Base-by-base conservation (phyloP, 139 green algal species). In the Zygnema cylindricum region DNA sequence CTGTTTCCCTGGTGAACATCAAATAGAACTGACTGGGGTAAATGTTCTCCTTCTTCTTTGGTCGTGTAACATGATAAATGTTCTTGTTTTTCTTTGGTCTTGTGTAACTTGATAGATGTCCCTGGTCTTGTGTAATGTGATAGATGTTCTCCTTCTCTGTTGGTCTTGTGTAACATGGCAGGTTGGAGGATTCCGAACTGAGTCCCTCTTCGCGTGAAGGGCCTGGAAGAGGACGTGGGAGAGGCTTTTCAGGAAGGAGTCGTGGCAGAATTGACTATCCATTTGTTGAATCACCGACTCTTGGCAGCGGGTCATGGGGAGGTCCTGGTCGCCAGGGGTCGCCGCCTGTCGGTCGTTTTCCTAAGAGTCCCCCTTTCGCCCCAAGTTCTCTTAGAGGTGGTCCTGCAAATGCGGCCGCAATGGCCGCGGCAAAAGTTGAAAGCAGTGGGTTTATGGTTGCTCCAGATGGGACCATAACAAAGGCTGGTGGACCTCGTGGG, bases 341-440 rank as follows among this genome's bases (percentile, higher is more conserved):
- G 16, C 49, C 7, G 16, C 16, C 49, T 25, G 16, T 63, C 16
- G 49, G 49, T 63, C 49, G 49, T 25, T 63, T 63, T 63, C 49
- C 49, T 7, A 16, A 63, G 49, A 63, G 49, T 63, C 49, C 49
- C 7, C 7, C 7, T 16, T 63, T 63, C 16, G 7, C 49, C 16
- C 49, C 49, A 63, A 63, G 49, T 16, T 63, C 49, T 25, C 16
- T 63, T 63, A 63, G 49, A 63, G 49, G 49, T 79, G 71, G 36
- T 3, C 38, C 77, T 38, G 77, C 32, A 2, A 84, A 84, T 84
- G 77, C 77, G 77, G 77, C 77, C 11, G 77, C 77, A 21, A 84
- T 84, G 77, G 77, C 77, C 3, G 77, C 77, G 3, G 77, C 77
- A 22, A 84, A 84, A 55, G 77, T 84, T 32, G 77, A 84, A 33